phyloP scores from a whole-genome alignment of 352 stramenopile species.

The Pythium sukuiense region DNA sequence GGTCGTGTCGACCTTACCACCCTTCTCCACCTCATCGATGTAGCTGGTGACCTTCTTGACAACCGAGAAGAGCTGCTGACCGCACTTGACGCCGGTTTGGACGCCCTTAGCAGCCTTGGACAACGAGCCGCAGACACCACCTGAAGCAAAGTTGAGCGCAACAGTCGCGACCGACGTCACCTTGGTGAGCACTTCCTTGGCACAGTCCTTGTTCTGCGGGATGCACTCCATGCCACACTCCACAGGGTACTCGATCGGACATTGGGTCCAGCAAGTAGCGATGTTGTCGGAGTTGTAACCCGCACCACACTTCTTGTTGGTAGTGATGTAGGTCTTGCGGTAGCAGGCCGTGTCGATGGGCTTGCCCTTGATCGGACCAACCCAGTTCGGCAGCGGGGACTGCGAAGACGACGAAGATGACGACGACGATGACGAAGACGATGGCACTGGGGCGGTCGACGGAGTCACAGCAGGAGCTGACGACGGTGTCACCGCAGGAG shows the following conservation, averaged over 20 bases:
- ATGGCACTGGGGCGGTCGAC: too few species aligned
- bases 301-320: slow-evolving; percentile 30
- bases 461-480: too few species aligned
- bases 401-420: too few species aligned
- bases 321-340: slow-evolving; percentile 35
- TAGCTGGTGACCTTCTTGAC: slow-evolving; percentile 18
- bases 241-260: slow-evolving; percentile 55
- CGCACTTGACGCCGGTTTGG: slow-evolving; percentile 25
- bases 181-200: slow-evolving; percentile 41
- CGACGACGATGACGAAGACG: too few species aligned
- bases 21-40: slow-evolving; percentile 24
- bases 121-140: slow-evolving; percentile 41
- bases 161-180: slow-evolving; percentile 38
- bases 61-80: slow-evolving; percentile 21
- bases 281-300: slow-evolving; percentile 52
- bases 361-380: slow-evolving; percentile 21
- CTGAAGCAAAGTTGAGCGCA: slow-evolving; percentile 36
- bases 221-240: slow-evolving; percentile 55
- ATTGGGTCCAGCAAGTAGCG: slow-evolving; percentile 60
- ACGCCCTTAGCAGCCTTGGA: slow-evolving; percentile 18
- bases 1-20: slow-evolving; percentile 36
- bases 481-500: too few species aligned
- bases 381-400: slow-evolving; percentile 23
- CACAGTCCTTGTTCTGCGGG: slow-evolving; percentile 57
- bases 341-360: slow-evolving; percentile 31